Evolutionary conservation across 192 early-diverging fungal genomes (phyloP), one percentile per base, ranked within the genome.

Genomic region (Helicostylum pulchrum): DNA sequence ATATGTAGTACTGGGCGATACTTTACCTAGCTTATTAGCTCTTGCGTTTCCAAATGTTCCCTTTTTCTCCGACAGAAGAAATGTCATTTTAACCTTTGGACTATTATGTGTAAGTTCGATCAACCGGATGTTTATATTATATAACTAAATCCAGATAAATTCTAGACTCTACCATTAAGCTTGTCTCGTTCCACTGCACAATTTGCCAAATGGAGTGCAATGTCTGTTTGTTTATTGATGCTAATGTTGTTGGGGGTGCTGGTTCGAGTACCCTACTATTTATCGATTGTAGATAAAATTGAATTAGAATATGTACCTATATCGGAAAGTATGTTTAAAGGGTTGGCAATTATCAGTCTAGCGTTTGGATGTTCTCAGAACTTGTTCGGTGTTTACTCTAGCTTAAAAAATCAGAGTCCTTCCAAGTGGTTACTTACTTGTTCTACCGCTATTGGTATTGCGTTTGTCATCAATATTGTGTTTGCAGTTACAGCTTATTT

Each of bases 311-410:
- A 48, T 17, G 31, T 36, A 19, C 31, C 55, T 2, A 4, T 60
- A 15, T 70, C 74, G 4, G 70, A 78, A 5, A 79, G 81, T 67
- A 71, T 85, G 30, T 73, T 89, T 55, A 81, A 84, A 0, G 83
- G 84, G 0, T 60, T 89, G 21, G 87, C 85, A 21, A 80, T 89
- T 45, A 87, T 89, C 71, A 80, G 83, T 0, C 85, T 89, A 55
- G 80, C 87, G 0, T 87, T 85, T 71, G 76, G 80, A 14, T 86
- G 83, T 47, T 66, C 82, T 23, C 87, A 88, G 61, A 79, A 81
- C 34, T 70, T 79, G 15, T 87, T 80, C 61, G 75, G 80, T 64
- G 78, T 72, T 34, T 88, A 80, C 58, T 54, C 68, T 30, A 79
- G 79, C 0, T 49, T 80, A 61, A 46, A 60, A 8, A 44, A 76